phyloP scores from a whole-genome alignment of 371 early-diverging fungal species.

The Mucor plumbeus region DNA sequence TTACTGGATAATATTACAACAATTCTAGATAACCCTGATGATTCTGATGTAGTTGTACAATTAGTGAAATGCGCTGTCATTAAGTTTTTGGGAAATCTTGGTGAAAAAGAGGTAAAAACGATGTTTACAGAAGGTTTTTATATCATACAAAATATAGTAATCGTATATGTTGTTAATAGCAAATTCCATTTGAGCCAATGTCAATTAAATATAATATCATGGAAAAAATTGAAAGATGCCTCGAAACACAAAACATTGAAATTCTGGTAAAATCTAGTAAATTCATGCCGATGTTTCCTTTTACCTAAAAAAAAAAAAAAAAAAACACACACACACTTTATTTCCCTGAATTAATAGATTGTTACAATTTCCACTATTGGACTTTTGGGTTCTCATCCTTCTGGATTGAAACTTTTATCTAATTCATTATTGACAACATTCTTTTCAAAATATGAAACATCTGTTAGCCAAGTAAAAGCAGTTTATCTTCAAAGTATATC shows the following conservation, averaged over 20 bases:
- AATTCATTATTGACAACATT: conserved; percentile 25
- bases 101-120: conserved; percentile 30
- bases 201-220: conserved; percentile 36
- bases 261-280: conserved; percentile 36
- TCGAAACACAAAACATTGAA: conserved; percentile 39
- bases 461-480: conserved; percentile 43
- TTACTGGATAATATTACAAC: conserved; percentile 36
- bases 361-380: conserved; percentile 45
- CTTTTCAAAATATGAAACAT: conserved; percentile 24
- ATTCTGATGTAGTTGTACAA: conserved; percentile 34
- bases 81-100: conserved; percentile 52
- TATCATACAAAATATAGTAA: no score
- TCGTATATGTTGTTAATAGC: conserved; percentile 16
- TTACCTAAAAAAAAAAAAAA: background rate
- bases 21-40: conserved; percentile 34
- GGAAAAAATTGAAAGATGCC: conserved; percentile 26
- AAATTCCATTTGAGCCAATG: conserved; percentile 33
- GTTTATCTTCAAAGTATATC: conserved; percentile 48
- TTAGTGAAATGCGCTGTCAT: conserved; percentile 47
- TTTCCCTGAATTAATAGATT: conserved; percentile 27
- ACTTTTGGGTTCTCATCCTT: conserved; percentile 40
- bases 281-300: conserved; percentile 3
- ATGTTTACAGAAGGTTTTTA: background rate
- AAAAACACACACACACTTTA: background rate
- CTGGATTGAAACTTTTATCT: conserved; percentile 33